phyloP scores from a whole-genome alignment of 1,139 yeast species.

The Sugiyamaella neomexicana region DNA sequence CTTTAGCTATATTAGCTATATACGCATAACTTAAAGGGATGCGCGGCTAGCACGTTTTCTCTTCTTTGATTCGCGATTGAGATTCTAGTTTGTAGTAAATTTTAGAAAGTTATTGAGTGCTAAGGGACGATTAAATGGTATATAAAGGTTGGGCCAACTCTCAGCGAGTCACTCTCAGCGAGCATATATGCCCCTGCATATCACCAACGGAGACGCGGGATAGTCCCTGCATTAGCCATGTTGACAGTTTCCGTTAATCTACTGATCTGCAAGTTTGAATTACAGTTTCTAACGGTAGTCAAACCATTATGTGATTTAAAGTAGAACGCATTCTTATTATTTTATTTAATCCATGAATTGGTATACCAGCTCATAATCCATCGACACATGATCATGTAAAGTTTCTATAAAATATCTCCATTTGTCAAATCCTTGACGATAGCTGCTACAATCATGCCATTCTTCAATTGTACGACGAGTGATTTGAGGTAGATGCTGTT shows the following conservation, averaged over 20 bases:
- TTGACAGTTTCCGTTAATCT: no score
- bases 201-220: no score
- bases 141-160: no score
- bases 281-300: no score
- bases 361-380: conserved; percentile 5
- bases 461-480: conserved; percentile 8
- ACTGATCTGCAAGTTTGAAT: no score
- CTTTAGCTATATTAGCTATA: not conserved
- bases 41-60: not conserved
- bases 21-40: not conserved
- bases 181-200: no score
- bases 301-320: not conserved
- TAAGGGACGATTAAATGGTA: no score
- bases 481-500: conserved; percentile 1
- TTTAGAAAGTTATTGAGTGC: no score
- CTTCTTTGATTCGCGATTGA: no score
- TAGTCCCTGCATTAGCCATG: no score
- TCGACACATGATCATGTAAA: not conserved
- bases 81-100: no score
- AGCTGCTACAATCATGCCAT: conserved; percentile 3
- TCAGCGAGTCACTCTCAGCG: no score
- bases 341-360: conserved; percentile 7
- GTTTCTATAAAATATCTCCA: conserved; percentile 1
- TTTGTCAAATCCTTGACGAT: not conserved
- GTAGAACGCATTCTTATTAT: not conserved